Evolutionary conservation across 2,329 filamentous ascomycete species (phyloP), one percentile per base, ranked within the genome.

Genomic region (Apiospora marii): DNA sequence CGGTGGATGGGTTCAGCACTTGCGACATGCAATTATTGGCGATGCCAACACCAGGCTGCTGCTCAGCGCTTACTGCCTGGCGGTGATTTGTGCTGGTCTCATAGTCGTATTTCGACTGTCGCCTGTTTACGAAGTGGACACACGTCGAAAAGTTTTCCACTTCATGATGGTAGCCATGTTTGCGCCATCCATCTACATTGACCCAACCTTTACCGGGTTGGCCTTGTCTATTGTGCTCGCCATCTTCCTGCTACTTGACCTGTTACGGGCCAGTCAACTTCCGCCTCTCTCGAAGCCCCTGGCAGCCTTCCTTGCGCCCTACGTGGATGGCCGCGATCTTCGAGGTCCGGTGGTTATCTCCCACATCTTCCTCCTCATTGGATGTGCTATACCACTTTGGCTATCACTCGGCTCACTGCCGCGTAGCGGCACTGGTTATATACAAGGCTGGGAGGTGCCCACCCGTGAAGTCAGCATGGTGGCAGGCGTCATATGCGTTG

Each of bases 111-210:
- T 96, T 70, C 90, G 88, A 58, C 88, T 97, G 49, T 93, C 92
- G 53, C 86, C 91, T 3, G 86, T 94, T 69, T 95, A 93, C 76
- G 95, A 98, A 83, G 96, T 99, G 67, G 96, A 99, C 83, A 99
- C 96, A 1, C 90, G 96, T 69, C 91, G 96, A 69, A 99, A 99
- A 82, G 94, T 98, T 34, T 99, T 99, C 81, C 96, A 99, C 82
- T 97, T 97, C 77, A 98, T 96, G 88, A 98, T 98, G 93, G 96
- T 98, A 10, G 91, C 91, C 72, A 98, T 99, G 94, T 92, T 99
- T 72, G 87, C 98, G 1, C 95, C 96, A 0, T 91, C 94, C 1
- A 93, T 92, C 2, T 98, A 91, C 80, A 85, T 98, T 75, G 96
- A 99, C 81, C 96, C 96, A 0, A 87, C 92, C 53, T 98, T 94